Conservation (phyloP, 768 basidiomycete genomes). For the Pholiota microspora region DNA sequence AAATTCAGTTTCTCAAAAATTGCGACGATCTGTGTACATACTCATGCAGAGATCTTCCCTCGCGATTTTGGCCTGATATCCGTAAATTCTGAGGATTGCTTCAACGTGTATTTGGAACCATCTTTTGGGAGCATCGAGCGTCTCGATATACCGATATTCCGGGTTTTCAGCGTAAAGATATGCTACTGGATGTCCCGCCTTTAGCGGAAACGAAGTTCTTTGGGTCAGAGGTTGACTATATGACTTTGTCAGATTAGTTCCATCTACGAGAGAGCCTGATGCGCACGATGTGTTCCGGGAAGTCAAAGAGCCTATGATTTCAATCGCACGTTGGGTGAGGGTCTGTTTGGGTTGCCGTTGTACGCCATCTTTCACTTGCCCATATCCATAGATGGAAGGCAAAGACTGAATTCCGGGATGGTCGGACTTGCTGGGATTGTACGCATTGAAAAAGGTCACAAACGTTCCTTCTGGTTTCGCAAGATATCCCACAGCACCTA, state of each 20-base stretch:
- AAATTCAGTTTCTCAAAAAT: not conserved
- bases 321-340: not conserved
- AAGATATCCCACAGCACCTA: constrained; percentile 82
- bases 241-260: not conserved
- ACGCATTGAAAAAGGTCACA: constrained; percentile 73
- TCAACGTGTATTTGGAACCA: constrained; percentile 22
- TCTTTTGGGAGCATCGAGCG: constrained; percentile 14
- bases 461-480: constrained; percentile 66
- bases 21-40: constrained; percentile 3
- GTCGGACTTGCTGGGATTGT: constrained; percentile 45
- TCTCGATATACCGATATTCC: constrained; percentile 21
- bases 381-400: constrained; percentile 65
- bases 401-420: constrained; percentile 43
- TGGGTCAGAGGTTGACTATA: not conserved
- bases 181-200: constrained; percentile 16
- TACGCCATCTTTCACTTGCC: constrained; percentile 45
- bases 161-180: constrained; percentile 17
- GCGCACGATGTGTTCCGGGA: constrained; percentile 3
- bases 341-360: constrained; percentile 28
- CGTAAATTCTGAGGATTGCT: constrained; percentile 17
- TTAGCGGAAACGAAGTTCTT: constrained; percentile 19
- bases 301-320: not conserved
- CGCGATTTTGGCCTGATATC: constrained; percentile 14
- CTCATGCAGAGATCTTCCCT: constrained; percentile 22
- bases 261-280: not conserved